Base-by-base conservation (phyloP, 495 filamentous ascomycete genomes). In the Cudoniella acicularis region DNA sequence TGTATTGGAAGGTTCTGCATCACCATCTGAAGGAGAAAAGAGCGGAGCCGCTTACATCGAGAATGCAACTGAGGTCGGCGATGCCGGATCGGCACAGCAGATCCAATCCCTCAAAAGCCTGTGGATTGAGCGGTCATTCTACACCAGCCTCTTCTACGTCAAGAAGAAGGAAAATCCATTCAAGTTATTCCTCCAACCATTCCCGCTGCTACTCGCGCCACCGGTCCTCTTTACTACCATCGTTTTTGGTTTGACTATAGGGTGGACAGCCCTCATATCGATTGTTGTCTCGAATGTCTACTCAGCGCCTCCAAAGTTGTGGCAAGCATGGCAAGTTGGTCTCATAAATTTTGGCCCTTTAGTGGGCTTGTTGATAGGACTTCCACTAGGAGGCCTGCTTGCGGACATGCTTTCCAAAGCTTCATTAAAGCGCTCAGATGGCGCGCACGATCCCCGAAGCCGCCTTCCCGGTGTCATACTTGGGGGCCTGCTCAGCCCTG, bases 71-170 rank as follows among this genome's bases (percentile, higher is more conserved):
- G 3, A n/a, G 16, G 11, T 10, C 25, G 20, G 23, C 20, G 26
- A 53, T 40, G 10, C 23, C 11, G 21, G 2, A 17, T 21, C 13
- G 3, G 40, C 21, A 22, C 27, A 45, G 24, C 8, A 21, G 11
- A 21, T 11, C 6, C 36, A 54, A 18, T 45, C 27, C 17, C 17
- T 45, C 24, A 42, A 27, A 43, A 45, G 30, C 18, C 6, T 54
- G 13, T 54, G 52, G 52, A 45, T 54, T 22, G 52, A 54, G 40
- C 27, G 52, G 45, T 54, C 52, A 54, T 54, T 54, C 36, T 54
- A 8, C 22, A 2, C 18, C 3, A 2, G 30, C 10, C 52, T 54
- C 30, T 3, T 3, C 2, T 21, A 43, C 18, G 36, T 45, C 30
- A 42, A 45, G 36, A 10, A 25, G 17, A 45, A 21, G 22, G 52